Base-by-base conservation (phyloP, 2,329 filamentous ascomycete species). In the Lanzia echinophila region DNA sequence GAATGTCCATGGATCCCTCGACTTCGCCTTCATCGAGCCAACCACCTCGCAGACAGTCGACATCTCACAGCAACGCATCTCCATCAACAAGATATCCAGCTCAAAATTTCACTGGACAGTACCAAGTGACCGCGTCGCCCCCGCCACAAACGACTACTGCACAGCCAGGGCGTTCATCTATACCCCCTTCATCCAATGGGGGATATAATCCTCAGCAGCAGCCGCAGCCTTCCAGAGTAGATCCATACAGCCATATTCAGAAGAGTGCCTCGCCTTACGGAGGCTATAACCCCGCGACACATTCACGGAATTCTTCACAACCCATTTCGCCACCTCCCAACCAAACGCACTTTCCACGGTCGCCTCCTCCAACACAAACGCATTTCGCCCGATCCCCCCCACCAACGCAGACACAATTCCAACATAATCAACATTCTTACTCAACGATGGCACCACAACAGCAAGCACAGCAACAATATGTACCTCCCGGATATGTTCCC, bases 1-100 rank as follows among this genome's bases (percentile, higher is more conserved):
- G 91, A 51, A 92, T 97, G 83, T 91, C 90, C 1, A 86, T 96
- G 72, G 89, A 92, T n/a, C 75, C 79, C 45, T 71, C 68, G 19
- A 67, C 70, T 13, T 71, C 73, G 54, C 68, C 77, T 2, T 71
- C 72, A 38, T 58, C 63, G 38, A 46, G 68, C 53, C 72, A 73
- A 45, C 70, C 76, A 38, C 51, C 64, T 39, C 60, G 62, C 36
- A 44, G 59, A 15, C 60, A 65, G 43, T 65, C 66, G 10, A 33
- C 59, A 65, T 64, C 65, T 64, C 52, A 68, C 70, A 56, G 58
- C 70, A 71, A 61, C 59, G 62, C 42, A 61, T 69, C 58, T 58
- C 71, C 56, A 69, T 63, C 65, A 2, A 49, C 65, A 39, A 76
- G 72, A 61, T 86, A 84, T 61, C 75, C 77, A 10, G 73, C 78